Evolutionary conservation across 768 basidiomycete species (phyloP), one percentile per base, ranked within the genome.

Genomic region (Amanita jacksonii): DNA sequence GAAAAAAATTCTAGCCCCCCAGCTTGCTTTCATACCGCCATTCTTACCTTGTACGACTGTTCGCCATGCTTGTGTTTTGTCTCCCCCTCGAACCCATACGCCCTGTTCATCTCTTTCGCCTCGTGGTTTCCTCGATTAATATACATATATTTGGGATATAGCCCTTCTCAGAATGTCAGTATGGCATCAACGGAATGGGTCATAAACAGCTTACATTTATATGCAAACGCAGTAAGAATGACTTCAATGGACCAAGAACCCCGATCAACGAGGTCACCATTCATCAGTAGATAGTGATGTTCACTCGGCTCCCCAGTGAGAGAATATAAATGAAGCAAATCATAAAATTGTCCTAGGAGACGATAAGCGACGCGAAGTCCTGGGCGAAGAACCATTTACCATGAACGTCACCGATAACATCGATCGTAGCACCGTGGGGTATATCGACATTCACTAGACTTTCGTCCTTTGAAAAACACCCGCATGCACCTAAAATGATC

Each of bases 111-210:
- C 36, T 97, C 92, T 60, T 88, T 87, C 48, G 90, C 82, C 65
- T 94, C 91, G 57, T 98, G 94, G 64, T 97, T 98, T 13, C 94
- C 94, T 51, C 94, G 78, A 61, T 99, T 98, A 58, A 99, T 77
- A 61, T 76, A 94, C 72, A 97, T 88, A 46, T 70, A 77, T 46
- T 77, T 77, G 3, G 94, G 94, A 63, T 88, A 91, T 45, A 97
- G 65, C 93, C 93, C 89, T 47, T 13, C 23, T 20, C 15, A 18
- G 10, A 19, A 35, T 15, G 16, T 34, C 15, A 47, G 24, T 46
- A 36, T 37, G 34, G 48, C 28, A 18, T 24, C 27, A 18, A 10
- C 24, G 41, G 23, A 32, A 40, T 40, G 35, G 33, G 34, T 12
- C n/a, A 10, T 36, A 37, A 19, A 28, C 5, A 40, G 62, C 81